Base-by-base conservation (phyloP, 2,329 filamentous ascomycete genomes). In the Aspergillus floridensis region DNA sequence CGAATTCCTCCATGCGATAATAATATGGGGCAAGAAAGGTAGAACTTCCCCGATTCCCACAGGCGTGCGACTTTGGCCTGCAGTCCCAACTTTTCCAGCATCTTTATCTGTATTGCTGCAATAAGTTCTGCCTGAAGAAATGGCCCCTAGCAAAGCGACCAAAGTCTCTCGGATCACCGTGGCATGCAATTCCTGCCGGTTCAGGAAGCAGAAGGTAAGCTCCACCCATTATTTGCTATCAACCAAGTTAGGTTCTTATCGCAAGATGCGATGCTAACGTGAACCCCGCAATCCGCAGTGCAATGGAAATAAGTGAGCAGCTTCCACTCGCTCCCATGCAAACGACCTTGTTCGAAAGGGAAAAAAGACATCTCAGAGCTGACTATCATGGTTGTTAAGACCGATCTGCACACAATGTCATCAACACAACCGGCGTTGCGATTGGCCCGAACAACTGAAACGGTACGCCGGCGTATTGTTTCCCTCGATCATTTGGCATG, bases 131-230 rank as follows among this genome's bases (percentile, higher is more conserved):
- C n/a, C 38, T 19, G 16, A 44, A 44, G 38, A 19, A 44, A 55
- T 55, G 53, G 53, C 58, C 51, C 56, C 56, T 31, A 51, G 31
- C 26, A 59, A 59, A 64, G 61, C 55, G 3, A 49, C 75, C 66
- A 59, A 73, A 66, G 64, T 65, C 16, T 70, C 72, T 11, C 71
- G 76, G 8, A 77, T 76, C 47, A 77, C 75, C 19, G 71, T 70
- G 1, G 76, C 77, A 5, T 79, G 77, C 59, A 77, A 76, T 61
- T 69, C 74, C 1, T 79, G 77, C 62, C 72, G 77, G 7, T 69
- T 71, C 4, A 72, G 75, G 44, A 79, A 79, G 63, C 77, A 79
- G 59, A 79, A 78, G 70, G 76, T 77, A 59, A 46, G 65, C 44
- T 32, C 10, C 48, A 22, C 3, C 22, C 19, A 22, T 6, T 35